These are phyloP conservation scores for Arthroderma sp. DNA, from an alignment of 2,329 filamentous ascomycete genomes.

Conservation along the genomic window DNA sequence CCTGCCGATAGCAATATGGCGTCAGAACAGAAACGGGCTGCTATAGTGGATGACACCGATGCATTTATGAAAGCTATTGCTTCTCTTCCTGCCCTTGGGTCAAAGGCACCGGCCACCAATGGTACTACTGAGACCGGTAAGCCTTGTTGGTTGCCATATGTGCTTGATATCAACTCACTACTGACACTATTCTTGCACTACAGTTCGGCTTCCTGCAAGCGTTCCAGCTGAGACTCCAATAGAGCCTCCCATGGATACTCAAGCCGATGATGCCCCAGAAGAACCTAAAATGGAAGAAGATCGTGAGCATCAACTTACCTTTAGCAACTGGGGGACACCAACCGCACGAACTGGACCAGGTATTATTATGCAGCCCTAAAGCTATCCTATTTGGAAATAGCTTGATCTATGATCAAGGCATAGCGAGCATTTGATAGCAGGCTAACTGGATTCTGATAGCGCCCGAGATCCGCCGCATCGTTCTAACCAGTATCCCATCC, in stretches of 20 bases:
- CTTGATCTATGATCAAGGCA: neutral
- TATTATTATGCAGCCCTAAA: constrained; percentile 9
- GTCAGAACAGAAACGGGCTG: too few species aligned
- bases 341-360: constrained; percentile 16
- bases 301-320: constrained; percentile 19
- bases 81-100: neutral
- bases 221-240: neutral
- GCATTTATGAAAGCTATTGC: neutral
- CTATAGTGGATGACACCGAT: neutral
- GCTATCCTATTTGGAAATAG: neutral
- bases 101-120: too few species aligned
- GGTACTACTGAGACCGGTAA: too few species aligned
- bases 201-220: too few species aligned
- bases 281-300: constrained; percentile 13
- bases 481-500: constrained; percentile 25
- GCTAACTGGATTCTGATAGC: neutral
- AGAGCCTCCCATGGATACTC: neutral
- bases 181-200: too few species aligned
- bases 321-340: constrained; percentile 21
- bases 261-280: neutral
- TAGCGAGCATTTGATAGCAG: too few species aligned
- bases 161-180: too few species aligned
- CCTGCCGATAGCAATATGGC: too few species aligned
- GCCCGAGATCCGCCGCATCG: constrained; percentile 14
- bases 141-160: too few species aligned